phyloP scores from a whole-genome alignment of 2,329 filamentous ascomycete species.

The Fusarium sp. region DNA sequence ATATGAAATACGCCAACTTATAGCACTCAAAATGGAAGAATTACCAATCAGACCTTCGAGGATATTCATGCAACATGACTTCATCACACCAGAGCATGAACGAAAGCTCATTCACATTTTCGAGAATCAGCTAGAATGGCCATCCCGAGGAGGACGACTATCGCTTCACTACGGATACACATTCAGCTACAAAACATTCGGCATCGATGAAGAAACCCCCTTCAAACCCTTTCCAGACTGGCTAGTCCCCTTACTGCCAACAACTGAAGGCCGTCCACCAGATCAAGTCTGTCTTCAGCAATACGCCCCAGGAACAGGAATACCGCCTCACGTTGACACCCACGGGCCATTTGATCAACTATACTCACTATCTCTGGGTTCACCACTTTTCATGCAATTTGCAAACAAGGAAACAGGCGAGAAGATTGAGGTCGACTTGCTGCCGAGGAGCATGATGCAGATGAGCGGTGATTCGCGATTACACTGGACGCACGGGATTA shows the following conservation, averaged over 20 bases:
- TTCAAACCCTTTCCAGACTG: slow-evolving; percentile 62
- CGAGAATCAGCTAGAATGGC: slow-evolving; percentile 57
- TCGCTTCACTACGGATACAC: slow-evolving; percentile 66
- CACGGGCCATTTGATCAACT: slow-evolving; percentile 58
- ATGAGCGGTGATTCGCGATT: slow-evolving; percentile 60
- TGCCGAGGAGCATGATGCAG: slow-evolving; percentile 60
- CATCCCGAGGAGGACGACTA: slow-evolving; percentile 53
- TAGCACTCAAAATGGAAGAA: slow-evolving; percentile 39
- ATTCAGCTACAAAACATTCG: slow-evolving; percentile 68
- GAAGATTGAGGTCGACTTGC: slow-evolving; percentile 56
- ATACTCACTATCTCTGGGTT: slow-evolving; percentile 56
- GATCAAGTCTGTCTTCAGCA: slow-evolving; percentile 69
- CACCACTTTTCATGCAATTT: slow-evolving; percentile 57
- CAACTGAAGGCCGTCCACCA: slow-evolving; percentile 54
- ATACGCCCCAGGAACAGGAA: slow-evolving; percentile 67
- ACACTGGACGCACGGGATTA: slow-evolving; percentile 66
- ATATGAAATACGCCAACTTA: background rate
- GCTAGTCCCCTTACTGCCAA: slow-evolving; percentile 59
- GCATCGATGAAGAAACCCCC: slow-evolving; percentile 59
- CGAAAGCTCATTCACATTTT: slow-evolving; percentile 54
- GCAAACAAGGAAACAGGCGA: slow-evolving; percentile 40
- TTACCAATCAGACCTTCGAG: slow-evolving; percentile 46
- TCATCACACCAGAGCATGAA: slow-evolving; percentile 58
- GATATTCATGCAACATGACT: slow-evolving; percentile 56
- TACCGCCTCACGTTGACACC: slow-evolving; percentile 69